Percentiles rank a stretch among this genome's conserved stretches.
phyloP scores from a whole-genome alignment of 163 green algal species.

The Chlamydomonas reinhardtii region DNA sequence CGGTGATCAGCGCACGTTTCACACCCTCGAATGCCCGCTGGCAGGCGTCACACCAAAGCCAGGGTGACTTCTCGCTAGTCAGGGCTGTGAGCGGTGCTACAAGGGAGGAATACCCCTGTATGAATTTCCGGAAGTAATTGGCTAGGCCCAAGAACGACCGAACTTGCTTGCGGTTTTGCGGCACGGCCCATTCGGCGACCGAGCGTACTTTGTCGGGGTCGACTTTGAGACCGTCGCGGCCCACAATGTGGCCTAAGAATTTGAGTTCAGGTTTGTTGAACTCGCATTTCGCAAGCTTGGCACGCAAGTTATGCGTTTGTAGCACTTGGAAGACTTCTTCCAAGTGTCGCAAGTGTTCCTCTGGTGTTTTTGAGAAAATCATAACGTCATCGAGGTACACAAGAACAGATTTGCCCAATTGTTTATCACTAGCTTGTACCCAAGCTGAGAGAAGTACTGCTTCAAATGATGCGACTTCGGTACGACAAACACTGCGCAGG shows the following conservation, averaged over 20 bases:
- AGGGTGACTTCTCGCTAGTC: background rate
- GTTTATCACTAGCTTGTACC: no score
- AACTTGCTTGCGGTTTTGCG: conserved; percentile 40
- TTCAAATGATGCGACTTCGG: no score
- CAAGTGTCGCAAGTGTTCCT: conserved; percentile 60
- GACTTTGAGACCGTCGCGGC: conserved; percentile 49
- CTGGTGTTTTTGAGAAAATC: conserved; percentile 52
- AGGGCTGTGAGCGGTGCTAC: conserved; percentile 52
- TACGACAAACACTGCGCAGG: no score
- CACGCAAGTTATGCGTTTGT: conserved; percentile 51
- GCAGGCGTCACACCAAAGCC: conserved; percentile 24
- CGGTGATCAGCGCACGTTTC: conserved; percentile 53
- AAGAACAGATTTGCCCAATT: conserved; percentile 51
- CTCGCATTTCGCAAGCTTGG: conserved; percentile 58
- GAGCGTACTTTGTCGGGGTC: conserved; percentile 51
- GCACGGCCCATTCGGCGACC: conserved; percentile 50
- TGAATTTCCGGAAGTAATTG: conserved; percentile 65
- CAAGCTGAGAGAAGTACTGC: no score
- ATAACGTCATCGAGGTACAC: conserved; percentile 70
- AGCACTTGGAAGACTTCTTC: conserved; percentile 41
- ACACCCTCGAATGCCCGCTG: conserved; percentile 49
- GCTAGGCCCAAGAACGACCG: conserved; percentile 56
- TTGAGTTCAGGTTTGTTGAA: conserved; percentile 51
- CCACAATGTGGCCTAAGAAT: conserved; percentile 60
- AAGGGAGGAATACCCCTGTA: conserved; percentile 52